Base-by-base conservation (phyloP, 2,329 filamentous ascomycete genomes). In the Paramyrothecium sp. region DNA sequence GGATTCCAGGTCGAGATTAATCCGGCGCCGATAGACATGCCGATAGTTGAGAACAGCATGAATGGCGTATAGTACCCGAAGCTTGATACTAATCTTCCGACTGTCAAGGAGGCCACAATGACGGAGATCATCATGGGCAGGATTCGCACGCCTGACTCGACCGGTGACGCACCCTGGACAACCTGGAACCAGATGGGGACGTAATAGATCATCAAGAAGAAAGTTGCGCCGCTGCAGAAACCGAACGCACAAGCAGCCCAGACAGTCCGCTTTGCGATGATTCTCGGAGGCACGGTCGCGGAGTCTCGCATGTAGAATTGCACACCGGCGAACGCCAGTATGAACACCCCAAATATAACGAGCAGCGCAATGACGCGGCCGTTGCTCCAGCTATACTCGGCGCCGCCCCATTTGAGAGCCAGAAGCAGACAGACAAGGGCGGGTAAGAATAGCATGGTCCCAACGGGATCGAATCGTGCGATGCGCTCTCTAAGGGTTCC, bases 111-210 rank as follows among this genome's bases (percentile, higher is more conserved):
- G 3, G 61, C 62, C 48, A 70, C 38, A 34, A 73, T 65, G 19
- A 67, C 61, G 17, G 68, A 61, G 3, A 72, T 59, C 11, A 71
- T 61, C 21, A 69, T 60, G 3, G 70, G 67, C 3, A 73, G 58
- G 13, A 66, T 58, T 16, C 63, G 63, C 38, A 71, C 66, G 16
- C 70, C 69, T 0, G 67, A 67, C 2, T 68, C 41, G 2, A 71
- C 58, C n/a, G 70, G 67, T 2, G 65, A 62, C n/a, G 60, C 56
- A 7, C 67, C 77, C 53, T 76, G 67, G 51, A 80, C 75, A 13
- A 75, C 76, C 59, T 81, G 79, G 65, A 81, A 82, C 77, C 79
- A 84, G 55, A 82, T 72, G 12, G 80, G 78, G 3, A 83, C 67
- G 61, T 75, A 81, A 65, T 79, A 79, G 5, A 75, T 70, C 61